Percentiles rank a stretch among this genome's conserved stretches.
Evolutionary conservation across 148 eudicot species (phyloP).

Genomic region (Suaeda aralocaspica): DNA sequence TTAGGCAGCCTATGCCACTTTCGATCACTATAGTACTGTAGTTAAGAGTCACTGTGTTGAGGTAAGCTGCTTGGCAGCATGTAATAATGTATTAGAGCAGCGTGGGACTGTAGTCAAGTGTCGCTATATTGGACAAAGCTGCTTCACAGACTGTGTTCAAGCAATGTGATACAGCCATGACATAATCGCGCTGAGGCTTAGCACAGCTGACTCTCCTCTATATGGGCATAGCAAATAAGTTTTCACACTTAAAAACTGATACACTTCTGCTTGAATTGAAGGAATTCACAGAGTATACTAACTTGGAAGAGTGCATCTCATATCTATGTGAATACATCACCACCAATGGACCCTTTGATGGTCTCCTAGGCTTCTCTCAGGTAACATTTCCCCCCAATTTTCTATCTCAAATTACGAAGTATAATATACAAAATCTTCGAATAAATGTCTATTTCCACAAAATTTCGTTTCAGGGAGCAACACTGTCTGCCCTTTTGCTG

Average conservation of each 20-base stretch:
- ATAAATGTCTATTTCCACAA: not conserved
- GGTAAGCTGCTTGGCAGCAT: no score
- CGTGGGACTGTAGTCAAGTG: no score
- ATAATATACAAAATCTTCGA: not conserved
- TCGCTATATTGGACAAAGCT: no score
- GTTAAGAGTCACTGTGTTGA: no score
- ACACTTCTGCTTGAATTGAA: conserved; percentile 20
- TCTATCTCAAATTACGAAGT: not conserved
- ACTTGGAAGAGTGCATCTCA: conserved; percentile 72
- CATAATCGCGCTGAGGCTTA: not conserved
- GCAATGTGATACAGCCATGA: no score
- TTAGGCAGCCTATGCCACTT: no score
- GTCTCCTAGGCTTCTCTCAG: conserved; percentile 89
- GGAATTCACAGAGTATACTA: conserved; percentile 76
- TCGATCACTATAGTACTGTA: no score
- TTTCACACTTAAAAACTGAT: not conserved
- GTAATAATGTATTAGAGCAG: no score
- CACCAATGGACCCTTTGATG: conserved; percentile 72
- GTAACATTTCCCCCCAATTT: conserved; percentile 9
- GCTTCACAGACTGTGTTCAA: no score
- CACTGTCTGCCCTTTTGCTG: conserved; percentile 52
- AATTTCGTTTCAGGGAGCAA: conserved; percentile 49
- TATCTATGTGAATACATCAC: conserved; percentile 66
- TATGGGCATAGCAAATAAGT: no score
- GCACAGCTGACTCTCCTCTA: not conserved